These are phyloP conservation scores for Phialocephala sp. DNA, from an alignment of 2,329 filamentous ascomycete genomes.

Conservation along the genomic window DNA sequence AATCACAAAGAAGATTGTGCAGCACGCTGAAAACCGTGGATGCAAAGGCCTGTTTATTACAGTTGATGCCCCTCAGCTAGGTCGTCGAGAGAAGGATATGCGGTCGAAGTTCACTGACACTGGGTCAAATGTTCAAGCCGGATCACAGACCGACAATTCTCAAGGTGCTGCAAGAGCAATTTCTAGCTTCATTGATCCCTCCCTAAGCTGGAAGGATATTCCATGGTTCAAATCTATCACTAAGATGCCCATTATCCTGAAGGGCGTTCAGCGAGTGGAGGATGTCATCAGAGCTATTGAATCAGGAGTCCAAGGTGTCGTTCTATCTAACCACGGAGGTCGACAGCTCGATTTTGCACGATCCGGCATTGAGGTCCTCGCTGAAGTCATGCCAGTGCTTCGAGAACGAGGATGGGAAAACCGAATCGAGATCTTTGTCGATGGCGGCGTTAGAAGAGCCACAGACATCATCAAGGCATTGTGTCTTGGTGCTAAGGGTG, in stretches of 20 bases:
- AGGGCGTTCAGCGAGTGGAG: conserved; percentile 95
- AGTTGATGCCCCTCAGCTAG: conserved; percentile 94
- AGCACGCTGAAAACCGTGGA: conserved; percentile 88
- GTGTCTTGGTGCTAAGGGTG: conserved; percentile 88
- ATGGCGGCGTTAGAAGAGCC: conserved; percentile 87
- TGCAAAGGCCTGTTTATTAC: conserved; percentile 98
- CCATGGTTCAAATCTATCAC: conserved; percentile 92
- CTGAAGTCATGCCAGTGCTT: conserved; percentile 90
- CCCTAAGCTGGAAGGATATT: conserved; percentile 91
- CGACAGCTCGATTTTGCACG: conserved; percentile 91
- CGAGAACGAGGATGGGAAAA: conserved; percentile 74
- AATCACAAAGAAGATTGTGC: conserved; percentile 87
- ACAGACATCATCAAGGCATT: conserved; percentile 96
- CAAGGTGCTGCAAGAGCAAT: conserved; percentile 96
- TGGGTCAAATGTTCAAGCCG: conserved; percentile 81
- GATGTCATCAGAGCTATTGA: conserved; percentile 90
- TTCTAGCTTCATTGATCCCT: conserved; percentile 94
- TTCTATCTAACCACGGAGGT: conserved; percentile 95
- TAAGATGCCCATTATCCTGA: conserved; percentile 92
- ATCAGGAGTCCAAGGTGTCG: conserved; percentile 82
- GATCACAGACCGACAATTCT: conserved; percentile 77
- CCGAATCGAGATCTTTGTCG: conserved; percentile 85
- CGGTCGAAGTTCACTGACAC: conserved; percentile 86
- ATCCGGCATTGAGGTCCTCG: conserved; percentile 86
- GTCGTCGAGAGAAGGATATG: conserved; percentile 97